Conservation (phyloP, 352 stramenopile genomes). For the Phytophthora parvispora region DNA sequence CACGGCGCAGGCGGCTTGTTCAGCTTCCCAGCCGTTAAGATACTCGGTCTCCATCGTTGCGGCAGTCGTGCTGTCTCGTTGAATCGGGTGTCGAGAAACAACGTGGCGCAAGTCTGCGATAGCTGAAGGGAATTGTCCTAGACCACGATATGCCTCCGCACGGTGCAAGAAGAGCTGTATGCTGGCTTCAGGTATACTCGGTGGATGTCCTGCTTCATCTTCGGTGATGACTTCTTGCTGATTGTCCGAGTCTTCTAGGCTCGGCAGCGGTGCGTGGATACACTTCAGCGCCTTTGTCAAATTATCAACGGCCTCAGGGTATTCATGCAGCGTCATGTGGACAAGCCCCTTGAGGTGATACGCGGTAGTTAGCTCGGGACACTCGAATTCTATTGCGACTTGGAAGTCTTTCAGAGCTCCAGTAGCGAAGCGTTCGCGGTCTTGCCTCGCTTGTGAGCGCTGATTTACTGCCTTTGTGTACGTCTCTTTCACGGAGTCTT, state of each 20-base stretch:
- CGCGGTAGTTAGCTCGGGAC: conserved; percentile 41
- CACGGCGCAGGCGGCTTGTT: conserved; percentile 57
- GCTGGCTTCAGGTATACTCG: conserved; percentile 26
- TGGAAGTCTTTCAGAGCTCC: conserved; percentile 48
- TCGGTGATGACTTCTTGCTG: conserved; percentile 16
- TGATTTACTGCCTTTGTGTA: conserved; percentile 16
- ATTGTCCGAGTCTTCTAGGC: conserved; percentile 5
- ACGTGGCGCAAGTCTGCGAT: conserved; percentile 53
- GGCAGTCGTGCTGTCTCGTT: conserved; percentile 23
- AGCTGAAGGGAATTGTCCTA: conserved; percentile 60
- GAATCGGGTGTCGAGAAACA: conserved; percentile 32
- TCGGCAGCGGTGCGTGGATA: conserved; percentile 16
- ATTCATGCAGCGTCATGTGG: conserved; percentile 44
- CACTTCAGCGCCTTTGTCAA: conserved; percentile 54
- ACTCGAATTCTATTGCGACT: conserved; percentile 29
- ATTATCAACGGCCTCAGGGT: conserved; percentile 41
- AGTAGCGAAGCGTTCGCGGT: conserved; percentile 13
- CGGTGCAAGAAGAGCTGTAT: conserved; percentile 54
- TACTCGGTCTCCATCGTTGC: conserved; percentile 28
- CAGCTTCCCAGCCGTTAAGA: conserved; percentile 44
- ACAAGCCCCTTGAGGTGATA: conserved; percentile 49
- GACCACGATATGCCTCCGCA: conserved; percentile 50
- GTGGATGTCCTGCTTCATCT: neutral
- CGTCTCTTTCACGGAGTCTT: conserved; percentile 1
- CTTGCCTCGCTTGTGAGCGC: conserved; percentile 14